Conservation (phyloP, 192 early-diverging fungal species). For the Haplosporangium gracile region DNA sequence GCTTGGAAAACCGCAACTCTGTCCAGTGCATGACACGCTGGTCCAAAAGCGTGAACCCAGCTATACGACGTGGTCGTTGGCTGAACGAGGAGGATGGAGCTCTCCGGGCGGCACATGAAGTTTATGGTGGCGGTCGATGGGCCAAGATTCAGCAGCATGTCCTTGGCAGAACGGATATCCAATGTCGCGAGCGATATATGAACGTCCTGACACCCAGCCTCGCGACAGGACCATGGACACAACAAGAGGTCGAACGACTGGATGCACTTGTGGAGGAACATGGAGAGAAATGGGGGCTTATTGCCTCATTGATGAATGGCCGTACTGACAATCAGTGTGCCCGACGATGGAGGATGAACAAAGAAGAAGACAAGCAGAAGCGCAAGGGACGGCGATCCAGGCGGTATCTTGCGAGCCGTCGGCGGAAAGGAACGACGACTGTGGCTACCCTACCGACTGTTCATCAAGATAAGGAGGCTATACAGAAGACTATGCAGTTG, state of each 20-base stretch:
- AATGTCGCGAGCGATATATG: slow-evolving; percentile 84
- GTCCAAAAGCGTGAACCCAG: slow-evolving; percentile 77
- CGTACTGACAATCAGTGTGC: slow-evolving; percentile 59
- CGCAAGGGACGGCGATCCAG: neutral
- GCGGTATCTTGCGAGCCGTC: slow-evolving; percentile 8
- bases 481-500: slow-evolving; percentile 2
- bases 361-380: neutral
- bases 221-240: slow-evolving; percentile 68
- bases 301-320: slow-evolving; percentile 48
- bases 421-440: slow-evolving; percentile 18
- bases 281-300: slow-evolving; percentile 60
- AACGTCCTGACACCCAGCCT: slow-evolving; percentile 74
- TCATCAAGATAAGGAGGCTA: slow-evolving; percentile 13
- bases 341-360: slow-evolving; percentile 29
- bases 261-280: slow-evolving; percentile 63
- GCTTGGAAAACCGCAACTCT: slow-evolving; percentile 74
- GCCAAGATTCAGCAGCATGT: slow-evolving; percentile 78
- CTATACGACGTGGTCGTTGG: slow-evolving; percentile 76
- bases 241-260: slow-evolving; percentile 55
- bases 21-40: slow-evolving; percentile 82
- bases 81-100: slow-evolving; percentile 75
- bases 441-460: neutral
- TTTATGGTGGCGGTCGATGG: slow-evolving; percentile 81
- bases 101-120: slow-evolving; percentile 69
- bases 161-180: slow-evolving; percentile 79